Evolutionary conservation across 768 basidiomycete species (phyloP), one percentile per base, ranked within the genome.

Genomic region (Aureoboletus auriporus): DNA sequence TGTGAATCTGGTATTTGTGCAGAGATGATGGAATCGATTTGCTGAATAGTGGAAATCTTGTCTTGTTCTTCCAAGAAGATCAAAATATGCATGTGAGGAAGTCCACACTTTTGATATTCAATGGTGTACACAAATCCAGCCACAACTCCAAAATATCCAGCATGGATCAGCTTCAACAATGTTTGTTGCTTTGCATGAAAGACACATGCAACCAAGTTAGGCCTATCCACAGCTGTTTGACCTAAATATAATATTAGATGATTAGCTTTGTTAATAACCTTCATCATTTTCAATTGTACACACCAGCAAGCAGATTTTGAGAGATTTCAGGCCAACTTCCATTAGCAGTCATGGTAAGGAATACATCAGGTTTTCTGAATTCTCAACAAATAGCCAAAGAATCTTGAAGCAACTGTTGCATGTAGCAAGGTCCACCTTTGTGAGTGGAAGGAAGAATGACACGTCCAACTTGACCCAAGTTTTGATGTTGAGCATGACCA

Each of bases 61-160:
- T 45, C 12, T 11, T 76, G 47, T 6, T 56, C 59, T 0, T 52
- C 60, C 4, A 63, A 66, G 58, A 52, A 70, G 35, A 80, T 71
- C 30, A 66, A 43, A n/a, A 74, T 51, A 56, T 83, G 81, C 54
- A 75, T 71, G 51, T 82, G 78, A 23, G 79, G 78, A 1, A 83
- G 0, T 77, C 76, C 0, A 23, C 73, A 58, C 50, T 82, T 82
- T 56, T 82, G 80, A 54, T 80, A 82, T 51, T 84, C 76, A 42
- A 80, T 78, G 9, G 71, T 73, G 47, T 78, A 76, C 0, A 82
- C 71, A 46, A 69, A 61, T 4, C 73, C 79, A 31, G 69, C 70
- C 6, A 62, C 20, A 2, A 23, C 20, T 23, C 20, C 20, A 23
- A 23, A 23, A 23, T 23, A 23, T 23, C 20, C 20, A 23, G 20